These are phyloP conservation scores for Tricholoma sp. DNA, from an alignment of 768 basidiomycete species.

Conservation along the genomic window DNA sequence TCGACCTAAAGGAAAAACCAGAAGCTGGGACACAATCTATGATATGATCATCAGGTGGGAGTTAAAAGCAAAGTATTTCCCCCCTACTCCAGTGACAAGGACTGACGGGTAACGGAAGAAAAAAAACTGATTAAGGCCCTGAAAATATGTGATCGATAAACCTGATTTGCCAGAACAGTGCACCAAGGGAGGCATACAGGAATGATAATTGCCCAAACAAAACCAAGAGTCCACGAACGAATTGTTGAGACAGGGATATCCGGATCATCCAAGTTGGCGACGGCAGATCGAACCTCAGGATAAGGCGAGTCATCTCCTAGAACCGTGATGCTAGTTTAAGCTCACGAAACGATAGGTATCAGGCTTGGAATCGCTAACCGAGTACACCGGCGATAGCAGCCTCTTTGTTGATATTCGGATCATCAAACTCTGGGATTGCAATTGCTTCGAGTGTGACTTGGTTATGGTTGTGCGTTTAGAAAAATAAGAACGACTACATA, in stretches of 20 bases:
- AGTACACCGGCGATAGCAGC: slow-evolving; percentile 37
- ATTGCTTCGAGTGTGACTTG: slow-evolving; percentile 16
- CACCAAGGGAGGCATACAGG: slow-evolving; percentile 17
- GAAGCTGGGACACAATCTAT: slow-evolving; percentile 34
- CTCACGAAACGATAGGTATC: too few species aligned
- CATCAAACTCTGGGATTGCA: slow-evolving; percentile 40
- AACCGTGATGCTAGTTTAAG: not conserved
- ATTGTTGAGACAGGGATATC: slow-evolving; percentile 57
- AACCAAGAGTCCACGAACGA: slow-evolving; percentile 69
- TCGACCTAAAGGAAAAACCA: slow-evolving; percentile 63
- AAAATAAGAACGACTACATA: not conserved
- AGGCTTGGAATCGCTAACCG: slow-evolving; percentile 19
- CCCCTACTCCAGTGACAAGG: slow-evolving; percentile 43
- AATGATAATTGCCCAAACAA: slow-evolving; percentile 62
- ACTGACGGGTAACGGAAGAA: slow-evolving; percentile 74
- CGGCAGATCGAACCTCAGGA: slow-evolving; percentile 65
- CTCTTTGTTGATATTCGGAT: slow-evolving; percentile 50
- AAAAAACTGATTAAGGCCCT: slow-evolving; percentile 67
- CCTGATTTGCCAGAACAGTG: too few species aligned
- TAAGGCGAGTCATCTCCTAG: slow-evolving; percentile 66
- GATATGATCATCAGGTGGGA: too few species aligned
- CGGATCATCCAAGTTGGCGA: slow-evolving; percentile 68
- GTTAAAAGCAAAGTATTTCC: slow-evolving; percentile 11
- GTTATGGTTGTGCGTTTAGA: not conserved
- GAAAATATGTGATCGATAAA: too few species aligned